These are phyloP conservation scores for Lodderomyces pseudojiufengensis DNA, from an alignment of 1,139 yeast species.

Conservation along the genomic window DNA sequence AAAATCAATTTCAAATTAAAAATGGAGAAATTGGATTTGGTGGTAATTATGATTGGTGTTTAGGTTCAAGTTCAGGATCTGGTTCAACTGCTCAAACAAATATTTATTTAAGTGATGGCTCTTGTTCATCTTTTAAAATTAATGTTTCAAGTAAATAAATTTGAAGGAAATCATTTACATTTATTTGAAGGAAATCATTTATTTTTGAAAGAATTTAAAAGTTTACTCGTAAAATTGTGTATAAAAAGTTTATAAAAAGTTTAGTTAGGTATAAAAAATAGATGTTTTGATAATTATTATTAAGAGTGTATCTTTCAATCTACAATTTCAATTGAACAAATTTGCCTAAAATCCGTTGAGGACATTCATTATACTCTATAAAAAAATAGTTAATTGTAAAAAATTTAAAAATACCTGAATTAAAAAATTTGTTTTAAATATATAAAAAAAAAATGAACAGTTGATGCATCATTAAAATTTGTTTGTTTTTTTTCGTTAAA, in stretches of 20 bases:
- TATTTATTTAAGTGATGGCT: conserved; percentile 45
- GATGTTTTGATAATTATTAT: neutral
- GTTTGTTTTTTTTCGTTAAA: no score
- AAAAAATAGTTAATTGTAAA: neutral
- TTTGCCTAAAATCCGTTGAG: conserved; percentile 14
- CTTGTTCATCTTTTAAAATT: conserved; percentile 25
- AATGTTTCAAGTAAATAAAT: conserved; percentile 3
- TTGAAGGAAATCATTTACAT: no score
- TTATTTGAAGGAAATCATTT: no score
- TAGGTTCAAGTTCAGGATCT: conserved; percentile 33
- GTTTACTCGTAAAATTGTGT: no score
- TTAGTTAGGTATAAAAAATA: neutral
- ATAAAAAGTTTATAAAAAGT: neutral
- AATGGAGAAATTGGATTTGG: conserved; percentile 56
- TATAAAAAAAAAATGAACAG: conserved; percentile 20
- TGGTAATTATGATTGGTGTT: conserved; percentile 62
- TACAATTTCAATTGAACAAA: no score
- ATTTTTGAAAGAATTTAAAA: no score
- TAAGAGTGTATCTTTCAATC: neutral
- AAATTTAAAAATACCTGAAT: neutral
- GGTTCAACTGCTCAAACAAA: conserved; percentile 45
- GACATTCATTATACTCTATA: conserved; percentile 3
- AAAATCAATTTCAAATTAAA: conserved; percentile 51
- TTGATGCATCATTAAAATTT: conserved; percentile 44
- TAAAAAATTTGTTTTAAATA: neutral